Evolutionary conservation across 495 filamentous ascomycete genomes (phyloP).

Genomic region (Copromyces sp.): DNA sequence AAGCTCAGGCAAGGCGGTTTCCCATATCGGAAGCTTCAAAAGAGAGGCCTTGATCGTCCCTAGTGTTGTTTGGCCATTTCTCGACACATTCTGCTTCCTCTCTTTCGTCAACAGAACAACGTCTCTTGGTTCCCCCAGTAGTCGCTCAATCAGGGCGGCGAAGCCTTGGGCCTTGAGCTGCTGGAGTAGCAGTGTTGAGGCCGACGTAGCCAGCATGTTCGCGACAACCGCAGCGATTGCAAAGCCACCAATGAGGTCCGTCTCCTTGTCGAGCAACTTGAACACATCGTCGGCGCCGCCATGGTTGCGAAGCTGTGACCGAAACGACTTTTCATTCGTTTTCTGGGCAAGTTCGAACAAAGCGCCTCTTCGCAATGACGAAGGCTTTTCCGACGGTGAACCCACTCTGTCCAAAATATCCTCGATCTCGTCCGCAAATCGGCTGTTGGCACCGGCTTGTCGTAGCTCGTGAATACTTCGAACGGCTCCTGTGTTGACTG

Average conservation of each 20-base stretch:
- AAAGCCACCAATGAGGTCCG: conserved; percentile 47
- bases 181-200: conserved; percentile 38
- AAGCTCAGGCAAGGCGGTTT: conserved; percentile 33
- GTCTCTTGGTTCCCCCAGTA: conserved; percentile 43
- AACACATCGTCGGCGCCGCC: conserved; percentile 61
- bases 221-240: conserved; percentile 46
- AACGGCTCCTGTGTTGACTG: conserved; percentile 47
- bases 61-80: conserved; percentile 45
- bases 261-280: conserved; percentile 39
- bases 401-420: conserved; percentile 79
- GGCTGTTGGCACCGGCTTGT: conserved; percentile 72
- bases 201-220: conserved; percentile 42
- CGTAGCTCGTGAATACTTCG: conserved; percentile 84
- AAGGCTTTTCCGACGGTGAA: conserved; percentile 37
- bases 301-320: conserved; percentile 63
- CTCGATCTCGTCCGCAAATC: conserved; percentile 71
- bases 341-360: conserved; percentile 64
- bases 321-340: conserved; percentile 54
- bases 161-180: conserved; percentile 41
- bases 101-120: conserved; percentile 48
- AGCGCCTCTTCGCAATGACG: conserved; percentile 37
- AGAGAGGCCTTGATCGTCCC: conserved; percentile 39
- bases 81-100: conserved; percentile 60
- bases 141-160: conserved; percentile 38
- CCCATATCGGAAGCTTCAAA: conserved; percentile 46